Evolutionary conservation across 2,329 filamentous ascomycete genomes (phyloP), one percentile per base, ranked within the genome.

Genomic region (Thyridium curvatum): DNA sequence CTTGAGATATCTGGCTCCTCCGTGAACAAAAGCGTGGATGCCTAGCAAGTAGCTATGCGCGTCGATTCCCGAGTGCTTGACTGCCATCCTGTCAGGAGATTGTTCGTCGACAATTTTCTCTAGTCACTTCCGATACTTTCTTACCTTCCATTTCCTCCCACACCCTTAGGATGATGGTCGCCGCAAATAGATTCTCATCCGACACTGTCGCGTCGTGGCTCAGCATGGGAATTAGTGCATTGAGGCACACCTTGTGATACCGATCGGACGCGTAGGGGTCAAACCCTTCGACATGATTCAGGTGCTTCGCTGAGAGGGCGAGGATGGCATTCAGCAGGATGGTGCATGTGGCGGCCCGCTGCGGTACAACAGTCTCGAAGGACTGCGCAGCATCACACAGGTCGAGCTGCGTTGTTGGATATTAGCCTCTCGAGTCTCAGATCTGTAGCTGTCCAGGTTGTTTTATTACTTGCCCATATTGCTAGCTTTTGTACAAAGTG

Each of bases 321-420:
- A 77, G 65, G 18, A 79, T 75, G 16, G 75, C 74, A 39, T 77
- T 75, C 12, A 77, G 59, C 4, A 80, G 60, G 3, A 71, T 68
- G 1, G 68, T 68, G 38, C 66, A 75, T 2, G 56, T 63, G 12
- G 64, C 64, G 4, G 76, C 72, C 15, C 70, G 61, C 39, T 70
- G 63, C 0, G 76, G 76, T 0, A 79, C 74, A 6, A 72, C 58
- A 0, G 65, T 60, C 39, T 71, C 68, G 46, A 81, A 80, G 42
- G 75, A 72, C 14, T 53, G 52, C 2, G 46, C 41, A 5, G 58
- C 54, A 32, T 69, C 65, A 34, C 64, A 68, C 2, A 66, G 47
- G 38, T 69, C 65, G 36, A 69, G 64, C 65, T 68, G 34, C 13
- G 6, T n/a, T 12, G 29, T n/a, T 12, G 12, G n/a, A 21, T 17